Base-by-base conservation (phyloP, 2,329 filamentous ascomycete species). In the Pyrenophora seminiperda region DNA sequence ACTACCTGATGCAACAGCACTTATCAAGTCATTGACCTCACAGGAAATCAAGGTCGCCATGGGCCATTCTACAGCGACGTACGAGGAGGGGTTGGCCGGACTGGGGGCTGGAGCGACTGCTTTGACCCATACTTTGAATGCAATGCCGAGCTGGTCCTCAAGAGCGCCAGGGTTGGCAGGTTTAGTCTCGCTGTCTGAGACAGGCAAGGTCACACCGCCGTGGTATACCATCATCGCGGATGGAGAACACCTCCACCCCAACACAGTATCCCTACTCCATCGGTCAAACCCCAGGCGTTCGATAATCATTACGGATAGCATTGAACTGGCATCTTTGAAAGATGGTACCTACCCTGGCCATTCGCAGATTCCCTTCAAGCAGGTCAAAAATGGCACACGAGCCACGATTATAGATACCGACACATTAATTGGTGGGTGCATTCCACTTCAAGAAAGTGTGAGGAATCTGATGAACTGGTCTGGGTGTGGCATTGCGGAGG, bases 91-190 rank as follows among this genome's bases (percentile, higher is more conserved):
- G 3, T 56, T 78, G 2, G 50, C 65, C 10, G 81, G 76, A 4
- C 59, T 82, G 7, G 50, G 67, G 24, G 75, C 76, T 19, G 81
- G 81, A 17, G 81, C 81, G 22, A 79, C 71, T 31, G 73, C 76
- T 33, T 64, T 83, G 1, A 83, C 81, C 0, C 81, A 83, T 60
- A 78, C 77, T 0, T 74, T 83, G 34, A 83, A 84, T 58, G 80
- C 79, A 34, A 83, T 83, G 80, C 69, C 76, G 24, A 71, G 76
- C 2, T 68, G 82, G 3, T 70, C 77, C 46, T 80, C 81, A 37
- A 75, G 81, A 24, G 73, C 77, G 22, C 80, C 81, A 3, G 79
- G 81, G 1, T 70, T 83, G 13, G 74, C 78, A 24, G 81, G 80
- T 19, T 51, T 76, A 3, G 59, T 74, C 13, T 63, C 70, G 1